These are phyloP conservation scores for Chlorella sp. DNA, from an alignment of 139 green algal species.

Conservation along the genomic window DNA sequence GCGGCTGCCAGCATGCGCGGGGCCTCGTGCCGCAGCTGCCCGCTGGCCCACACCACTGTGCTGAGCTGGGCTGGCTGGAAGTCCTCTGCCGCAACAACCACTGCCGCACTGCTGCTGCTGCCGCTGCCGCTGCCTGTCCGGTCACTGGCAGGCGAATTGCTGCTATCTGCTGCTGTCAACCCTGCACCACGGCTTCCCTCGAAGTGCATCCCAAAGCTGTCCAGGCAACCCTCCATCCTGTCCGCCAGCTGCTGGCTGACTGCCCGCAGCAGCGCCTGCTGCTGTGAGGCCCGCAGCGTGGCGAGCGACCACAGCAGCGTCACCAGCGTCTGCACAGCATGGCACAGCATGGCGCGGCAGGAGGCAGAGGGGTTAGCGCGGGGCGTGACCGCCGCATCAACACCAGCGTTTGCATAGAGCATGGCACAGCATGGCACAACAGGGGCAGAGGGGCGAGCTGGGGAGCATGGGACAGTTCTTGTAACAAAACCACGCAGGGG, in stretches of 20 bases:
- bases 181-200: neutral
- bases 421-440: too few species aligned
- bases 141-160: neutral
- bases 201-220: neutral
- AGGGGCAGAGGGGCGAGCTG: too few species aligned
- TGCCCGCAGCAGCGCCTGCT: neutral
- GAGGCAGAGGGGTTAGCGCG: too few species aligned
- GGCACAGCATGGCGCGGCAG: too few species aligned
- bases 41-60: conserved; percentile 24
- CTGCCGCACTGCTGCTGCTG: neutral
- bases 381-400: too few species aligned
- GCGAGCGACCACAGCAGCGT: conserved; percentile 33
- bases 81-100: neutral
- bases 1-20: neutral
- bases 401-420: too few species aligned
- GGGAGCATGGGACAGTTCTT: too few species aligned
- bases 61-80: neutral
- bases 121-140: neutral
- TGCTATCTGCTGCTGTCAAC: neutral
- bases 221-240: neutral
- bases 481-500: too few species aligned
- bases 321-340: conserved; percentile 15
- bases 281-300: neutral
- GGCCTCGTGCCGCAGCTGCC: conserved; percentile 9
- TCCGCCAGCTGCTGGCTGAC: neutral